A percentile compares a stretch with the other conserved stretches of the same genome.
Conservation (phyloP, 2,329 filamentous ascomycete genomes). For the Xylaria multiplex region DNA sequence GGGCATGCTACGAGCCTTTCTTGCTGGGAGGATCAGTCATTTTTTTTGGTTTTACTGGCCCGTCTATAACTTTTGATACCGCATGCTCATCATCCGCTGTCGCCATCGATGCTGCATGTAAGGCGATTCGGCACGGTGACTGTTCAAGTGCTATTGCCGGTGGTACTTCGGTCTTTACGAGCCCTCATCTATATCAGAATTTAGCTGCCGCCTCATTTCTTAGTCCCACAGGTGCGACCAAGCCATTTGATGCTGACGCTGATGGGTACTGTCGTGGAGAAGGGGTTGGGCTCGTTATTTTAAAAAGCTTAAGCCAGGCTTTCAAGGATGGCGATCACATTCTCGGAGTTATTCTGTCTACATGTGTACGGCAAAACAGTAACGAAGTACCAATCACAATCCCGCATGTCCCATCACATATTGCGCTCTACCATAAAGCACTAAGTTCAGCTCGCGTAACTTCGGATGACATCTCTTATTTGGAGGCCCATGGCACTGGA, state of each 20-base stretch:
- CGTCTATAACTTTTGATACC: slow-evolving; percentile 48
- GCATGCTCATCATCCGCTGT: slow-evolving; percentile 53
- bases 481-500: slow-evolving; percentile 58
- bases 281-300: slow-evolving; percentile 55
- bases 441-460: slow-evolving; percentile 35
- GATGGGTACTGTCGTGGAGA: slow-evolving; percentile 66
- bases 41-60: slow-evolving; percentile 51
- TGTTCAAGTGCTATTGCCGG: slow-evolving; percentile 50
- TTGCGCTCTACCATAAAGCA: no score
- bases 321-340: slow-evolving; percentile 58
- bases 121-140: slow-evolving; percentile 40
- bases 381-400: neutral
- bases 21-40: slow-evolving; percentile 47
- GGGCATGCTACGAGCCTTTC: slow-evolving; percentile 44
- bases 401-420: slow-evolving; percentile 25
- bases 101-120: slow-evolving; percentile 52
- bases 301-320: slow-evolving; percentile 60
- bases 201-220: slow-evolving; percentile 44
- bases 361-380: slow-evolving; percentile 43
- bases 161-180: slow-evolving; percentile 47
- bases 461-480: slow-evolving; percentile 7
- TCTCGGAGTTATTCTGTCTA: slow-evolving; percentile 55
- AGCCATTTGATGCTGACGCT: slow-evolving; percentile 54
- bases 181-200: slow-evolving; percentile 39
- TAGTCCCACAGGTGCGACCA: slow-evolving; percentile 43